Conservation (phyloP, 2,329 filamentous ascomycete genomes). For the Arthrobotrys pseudoclavata region DNA sequence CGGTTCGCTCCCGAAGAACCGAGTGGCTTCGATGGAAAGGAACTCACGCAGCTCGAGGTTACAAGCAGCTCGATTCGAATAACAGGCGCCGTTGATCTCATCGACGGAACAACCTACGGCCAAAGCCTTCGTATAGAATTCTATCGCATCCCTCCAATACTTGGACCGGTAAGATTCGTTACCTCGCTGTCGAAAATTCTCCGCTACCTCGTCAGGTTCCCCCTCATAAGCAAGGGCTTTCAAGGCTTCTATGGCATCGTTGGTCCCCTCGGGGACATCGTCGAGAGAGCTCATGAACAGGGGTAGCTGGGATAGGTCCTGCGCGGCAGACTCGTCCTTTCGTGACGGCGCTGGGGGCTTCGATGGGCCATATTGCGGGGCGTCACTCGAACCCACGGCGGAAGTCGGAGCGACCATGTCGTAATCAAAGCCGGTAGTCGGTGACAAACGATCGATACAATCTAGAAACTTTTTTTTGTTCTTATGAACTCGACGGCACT, state of each 20-base stretch:
- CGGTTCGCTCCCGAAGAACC: constrained; percentile 51
- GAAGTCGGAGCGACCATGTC: neutral
- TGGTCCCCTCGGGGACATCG: constrained; percentile 76
- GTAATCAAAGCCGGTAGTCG: neutral
- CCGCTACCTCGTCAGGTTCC: constrained; percentile 82
- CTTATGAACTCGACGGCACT: no score
- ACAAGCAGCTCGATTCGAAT: constrained; percentile 89
- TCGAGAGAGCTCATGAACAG: constrained; percentile 97
- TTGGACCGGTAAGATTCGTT: constrained; percentile 86
- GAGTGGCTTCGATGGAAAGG: neutral
- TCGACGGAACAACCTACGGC: constrained; percentile 74
- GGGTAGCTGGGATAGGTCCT: constrained; percentile 70
- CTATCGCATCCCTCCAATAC: constrained; percentile 84
- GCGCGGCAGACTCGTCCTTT: neutral
- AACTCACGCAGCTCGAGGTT: constrained; percentile 81
- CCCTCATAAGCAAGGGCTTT: constrained; percentile 94
- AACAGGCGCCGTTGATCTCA: constrained; percentile 76
- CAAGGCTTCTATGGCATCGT: constrained; percentile 78
- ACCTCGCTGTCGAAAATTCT: constrained; percentile 84
- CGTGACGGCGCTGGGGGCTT: constrained; percentile 2
- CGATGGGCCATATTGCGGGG: constrained; percentile 33
- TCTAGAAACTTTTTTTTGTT: no score
- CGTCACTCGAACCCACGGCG: neutral
- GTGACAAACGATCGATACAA: no score
- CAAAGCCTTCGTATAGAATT: constrained; percentile 92